A percentile compares a stretch with the other conserved stretches of the same genome.
These are phyloP conservation scores for Carallia pectinifolia DNA, from an alignment of 345 rosid species.

Conservation along the genomic window DNA sequence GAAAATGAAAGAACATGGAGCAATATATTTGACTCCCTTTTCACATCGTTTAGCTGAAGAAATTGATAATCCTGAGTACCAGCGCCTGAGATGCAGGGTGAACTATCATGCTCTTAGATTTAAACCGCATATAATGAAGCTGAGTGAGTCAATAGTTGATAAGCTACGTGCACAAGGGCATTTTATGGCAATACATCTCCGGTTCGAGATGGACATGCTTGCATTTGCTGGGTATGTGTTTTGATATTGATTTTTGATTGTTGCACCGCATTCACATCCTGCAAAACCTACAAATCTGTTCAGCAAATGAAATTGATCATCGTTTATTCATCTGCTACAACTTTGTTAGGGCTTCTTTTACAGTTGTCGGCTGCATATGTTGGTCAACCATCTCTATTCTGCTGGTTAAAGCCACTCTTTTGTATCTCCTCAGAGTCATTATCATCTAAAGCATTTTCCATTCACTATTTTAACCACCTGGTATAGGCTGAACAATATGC, in stretches of 20 bases:
- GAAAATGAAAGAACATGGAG: conserved; percentile 92
- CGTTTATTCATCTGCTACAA: too few relatives aligned
- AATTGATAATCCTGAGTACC: conserved; percentile 85
- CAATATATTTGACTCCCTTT: conserved; percentile 94
- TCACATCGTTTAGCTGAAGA: conserved; percentile 99
- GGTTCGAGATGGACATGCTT: conserved; percentile 99
- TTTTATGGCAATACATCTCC: conserved; percentile 99
- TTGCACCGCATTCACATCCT: too few relatives aligned
- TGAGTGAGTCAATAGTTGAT: conserved; percentile 87
- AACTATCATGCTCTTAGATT: conserved; percentile 95
- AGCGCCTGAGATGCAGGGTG: conserved; percentile 95
- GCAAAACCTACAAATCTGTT: too few relatives aligned
- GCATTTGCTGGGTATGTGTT: conserved; percentile 93
- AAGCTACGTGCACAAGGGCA: conserved; percentile 96
- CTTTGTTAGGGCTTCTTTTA: background rate
- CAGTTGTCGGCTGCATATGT: background rate
- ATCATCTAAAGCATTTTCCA: background rate
- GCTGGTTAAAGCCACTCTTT: background rate
- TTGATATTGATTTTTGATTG: conserved; percentile 5
- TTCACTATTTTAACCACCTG: background rate
- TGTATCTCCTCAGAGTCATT: background rate
- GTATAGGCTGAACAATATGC: background rate
- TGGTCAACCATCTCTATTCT: background rate
- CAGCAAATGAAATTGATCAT: too few relatives aligned
- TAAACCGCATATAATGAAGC: conserved; percentile 90